Evolutionary conservation across 305 asterid species (phyloP).

Genomic region (Rubia tinctorum): DNA sequence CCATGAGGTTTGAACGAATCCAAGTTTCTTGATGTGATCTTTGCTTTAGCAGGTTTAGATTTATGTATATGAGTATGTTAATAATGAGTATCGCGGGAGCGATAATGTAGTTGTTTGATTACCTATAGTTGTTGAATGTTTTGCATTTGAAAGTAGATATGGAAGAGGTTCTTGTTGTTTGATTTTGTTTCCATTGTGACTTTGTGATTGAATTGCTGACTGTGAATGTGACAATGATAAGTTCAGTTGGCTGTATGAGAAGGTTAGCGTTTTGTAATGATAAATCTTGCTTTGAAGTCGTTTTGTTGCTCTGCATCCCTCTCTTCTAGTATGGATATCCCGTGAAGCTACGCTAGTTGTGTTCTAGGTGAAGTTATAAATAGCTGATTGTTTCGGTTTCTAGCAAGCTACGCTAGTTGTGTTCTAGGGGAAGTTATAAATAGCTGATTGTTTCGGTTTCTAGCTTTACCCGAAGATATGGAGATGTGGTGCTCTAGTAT

Average conservation of each 20-base stretch:
- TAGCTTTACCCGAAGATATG: neutral
- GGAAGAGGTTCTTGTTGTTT: neutral
- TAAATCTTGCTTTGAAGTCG: neutral
- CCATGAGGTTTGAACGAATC: conserved; percentile 21
- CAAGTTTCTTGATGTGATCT: conserved; percentile 1
- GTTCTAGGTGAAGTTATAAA: neutral
- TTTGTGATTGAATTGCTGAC: neutral
- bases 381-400: neutral
- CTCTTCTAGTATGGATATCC: neutral
- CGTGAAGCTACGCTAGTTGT: neutral
- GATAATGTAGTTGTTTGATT: neutral
- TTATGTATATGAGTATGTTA: conserved; percentile 15
- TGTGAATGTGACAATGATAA: neutral
- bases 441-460: neutral
- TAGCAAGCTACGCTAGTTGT: neutral
- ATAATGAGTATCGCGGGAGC: neutral
- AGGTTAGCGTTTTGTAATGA: neutral
- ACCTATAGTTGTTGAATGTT: neutral
- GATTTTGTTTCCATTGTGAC: neutral
- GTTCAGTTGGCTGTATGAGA: neutral
- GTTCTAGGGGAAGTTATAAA: neutral
- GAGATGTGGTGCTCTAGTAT: neutral
- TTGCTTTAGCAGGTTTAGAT: neutral
- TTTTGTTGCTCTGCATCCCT: neutral
- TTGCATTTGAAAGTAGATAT: neutral